Evolutionary conservation across 2,329 filamentous ascomycete genomes (phyloP), one percentile per base, ranked within the genome.

Genomic region (Hypomyces rosellus): DNA sequence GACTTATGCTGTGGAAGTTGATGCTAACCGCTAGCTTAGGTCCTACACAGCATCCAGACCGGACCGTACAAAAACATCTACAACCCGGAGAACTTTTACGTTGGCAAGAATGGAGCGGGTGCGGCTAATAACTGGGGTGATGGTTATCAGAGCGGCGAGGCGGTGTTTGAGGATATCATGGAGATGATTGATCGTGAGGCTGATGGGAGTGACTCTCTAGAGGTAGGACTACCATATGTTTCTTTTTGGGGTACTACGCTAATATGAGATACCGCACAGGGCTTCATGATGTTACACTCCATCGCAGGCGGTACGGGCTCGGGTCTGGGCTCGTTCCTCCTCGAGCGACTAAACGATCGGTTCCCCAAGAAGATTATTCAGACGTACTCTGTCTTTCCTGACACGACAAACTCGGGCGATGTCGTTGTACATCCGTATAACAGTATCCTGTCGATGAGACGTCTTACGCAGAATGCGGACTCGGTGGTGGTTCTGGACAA

Each of bases 291-390:
- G 69, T 78, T 99, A 56, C 93, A 99, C 68, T 97, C 93, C 3
- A 99, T 99, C 64, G 95, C 93, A 40, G 93, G 93, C 55, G 93
- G 93, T 51, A 99, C 93, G 15, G 93, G 93, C 8, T 96, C 91
- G 18, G 93, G 93, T n/a, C 72, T 99, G 42, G 93, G 93, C 20
- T 96, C 90, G 25, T 99, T 95, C 65, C 80, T 99, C 54, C 82
- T 99, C 15, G 95, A 99, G 71, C 81, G 90, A 56, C 84, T 99
- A 68, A 99, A 99, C 68, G 93, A 99, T 69, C 82, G 91, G 45
- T 99, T 97, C 61, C 93, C 95, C 34, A 99, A 99, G 74, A 99
- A 99, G 76, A 84, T 99, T 57, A 96, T 99, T 51, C 93, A 99
- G 72, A 97, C 93, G 39, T 99, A 99, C 71, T 97, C 92, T 0